Conservation (phyloP, 257 asterid species). For the Coffea canephora region DNA sequence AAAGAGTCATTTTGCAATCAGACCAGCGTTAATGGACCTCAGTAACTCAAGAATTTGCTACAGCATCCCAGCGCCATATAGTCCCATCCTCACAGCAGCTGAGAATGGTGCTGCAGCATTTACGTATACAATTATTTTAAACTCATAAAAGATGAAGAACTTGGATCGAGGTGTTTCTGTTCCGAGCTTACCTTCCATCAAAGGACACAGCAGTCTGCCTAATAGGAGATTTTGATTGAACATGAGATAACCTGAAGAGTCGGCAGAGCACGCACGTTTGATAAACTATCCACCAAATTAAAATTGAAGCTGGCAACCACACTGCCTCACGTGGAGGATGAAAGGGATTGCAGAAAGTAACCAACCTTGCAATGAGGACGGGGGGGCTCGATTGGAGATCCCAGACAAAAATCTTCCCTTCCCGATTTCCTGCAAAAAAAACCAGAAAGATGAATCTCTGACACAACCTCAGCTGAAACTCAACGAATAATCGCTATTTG, state of each 20-base stretch:
- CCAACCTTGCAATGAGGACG: constrained; percentile 68
- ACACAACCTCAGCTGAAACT: constrained; percentile 7
- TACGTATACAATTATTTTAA: constrained; percentile 13
- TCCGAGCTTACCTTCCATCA: constrained; percentile 76
- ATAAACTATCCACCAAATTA: not conserved
- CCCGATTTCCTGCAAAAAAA: constrained; percentile 69
- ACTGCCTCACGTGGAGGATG: not conserved
- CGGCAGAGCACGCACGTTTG: not conserved
- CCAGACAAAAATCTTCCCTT: constrained; percentile 94
- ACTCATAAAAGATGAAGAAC: not conserved
- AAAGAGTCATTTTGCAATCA: not conserved
- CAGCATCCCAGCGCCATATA: constrained; percentile 98
- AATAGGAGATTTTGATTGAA: constrained; percentile 82
- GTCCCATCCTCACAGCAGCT: constrained; percentile 99
- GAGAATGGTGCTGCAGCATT: constrained; percentile 70
- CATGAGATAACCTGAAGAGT: constrained; percentile 66
- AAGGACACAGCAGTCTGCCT: constrained; percentile 90
- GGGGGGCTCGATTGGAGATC: constrained; percentile 94
- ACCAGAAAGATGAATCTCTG: not conserved
- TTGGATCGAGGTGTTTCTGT: not conserved
- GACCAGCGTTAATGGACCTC: not conserved
- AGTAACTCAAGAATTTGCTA: constrained; percentile 50
- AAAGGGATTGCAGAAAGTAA: constrained; percentile 4
- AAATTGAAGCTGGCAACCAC: not conserved
- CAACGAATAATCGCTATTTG: not conserved